Conservation (phyloP, 2,329 filamentous ascomycete species). For the Stagonosporopsis chrysanthemi region DNA sequence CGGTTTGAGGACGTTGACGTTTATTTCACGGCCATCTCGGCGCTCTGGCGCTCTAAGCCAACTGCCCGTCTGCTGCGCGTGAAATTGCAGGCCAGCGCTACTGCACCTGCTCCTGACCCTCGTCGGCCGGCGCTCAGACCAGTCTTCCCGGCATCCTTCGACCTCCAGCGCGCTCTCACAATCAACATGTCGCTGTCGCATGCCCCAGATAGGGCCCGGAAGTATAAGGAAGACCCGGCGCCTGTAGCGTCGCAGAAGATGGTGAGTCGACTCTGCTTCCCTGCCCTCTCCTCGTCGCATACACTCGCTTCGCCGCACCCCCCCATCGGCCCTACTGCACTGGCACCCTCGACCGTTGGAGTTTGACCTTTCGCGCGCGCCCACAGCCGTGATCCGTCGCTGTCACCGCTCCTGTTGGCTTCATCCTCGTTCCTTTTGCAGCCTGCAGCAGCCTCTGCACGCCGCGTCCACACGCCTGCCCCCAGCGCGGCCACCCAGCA, state of each 20-base stretch:
- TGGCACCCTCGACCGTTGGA: slow-evolving; percentile 42
- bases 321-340: slow-evolving; percentile 22
- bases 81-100: slow-evolving; percentile 52
- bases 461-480: slow-evolving; percentile 42
- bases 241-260: slow-evolving; percentile 53
- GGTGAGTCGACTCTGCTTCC: slow-evolving; percentile 53
- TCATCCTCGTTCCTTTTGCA: slow-evolving; percentile 49
- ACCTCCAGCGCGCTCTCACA: slow-evolving; percentile 47
- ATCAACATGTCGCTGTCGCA: slow-evolving; percentile 53
- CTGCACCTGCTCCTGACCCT: slow-evolving; percentile 44
- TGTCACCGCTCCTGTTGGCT: slow-evolving; percentile 38
- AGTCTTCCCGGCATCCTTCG: slow-evolving; percentile 43
- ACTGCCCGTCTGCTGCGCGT: slow-evolving; percentile 24
- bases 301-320: slow-evolving; percentile 34
- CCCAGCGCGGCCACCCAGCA: slow-evolving; percentile 37
- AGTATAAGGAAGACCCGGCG: slow-evolving; percentile 56
- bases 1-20: slow-evolving; percentile 49
- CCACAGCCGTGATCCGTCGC: slow-evolving; percentile 32
- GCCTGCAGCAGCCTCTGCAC: slow-evolving; percentile 50
- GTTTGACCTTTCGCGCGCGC: slow-evolving; percentile 31
- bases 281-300: slow-evolving; percentile 31
- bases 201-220: slow-evolving; percentile 51
- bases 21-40: slow-evolving; percentile 49
- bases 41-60: slow-evolving; percentile 22
- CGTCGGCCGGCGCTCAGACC: slow-evolving; percentile 43